Base-by-base conservation (phyloP, 257 asterid genomes). In the Solanum gracilifrons region DNA sequence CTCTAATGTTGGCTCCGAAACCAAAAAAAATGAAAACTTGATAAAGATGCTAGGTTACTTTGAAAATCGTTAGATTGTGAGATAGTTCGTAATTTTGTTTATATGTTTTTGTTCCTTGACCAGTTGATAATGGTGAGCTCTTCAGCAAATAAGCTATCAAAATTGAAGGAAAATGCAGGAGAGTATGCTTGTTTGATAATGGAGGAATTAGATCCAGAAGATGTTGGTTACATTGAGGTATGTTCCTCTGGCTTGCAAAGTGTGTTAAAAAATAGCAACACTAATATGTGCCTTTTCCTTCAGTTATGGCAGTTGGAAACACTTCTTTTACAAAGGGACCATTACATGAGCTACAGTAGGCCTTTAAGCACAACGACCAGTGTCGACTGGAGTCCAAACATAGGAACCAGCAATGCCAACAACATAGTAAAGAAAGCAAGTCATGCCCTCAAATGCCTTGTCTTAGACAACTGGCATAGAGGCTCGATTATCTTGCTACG, bases 231-330 rank as follows among this genome's bases (percentile, higher is more conserved):
- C 89, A 95, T 96, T 85, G 98, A 95, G 99, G 99, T 95, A 94
- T 46, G 20, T 46, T 46, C 55, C 55, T 46, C 55, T 46, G 55
- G 18, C 20, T 46, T 46, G 55, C 55, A 13, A 46, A 46, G 55
- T 46, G 55, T 46, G 55, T 46, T 13, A 5, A 46, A 46, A 46
- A 48, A 2, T 48, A 48, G 7, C 60, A 48, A 13, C 60, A 48
- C 21, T 48, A 15, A 48, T 48, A 48, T 48, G 80, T 77, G 36
- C 55, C 82, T 79, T 79, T 8, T 43, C 13, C 11, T 87, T 86
- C 93, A 96, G 99, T 89, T 96, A 92, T 96, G 98, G 99, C 98
- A 95, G 92, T 89, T 95, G 94, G 99, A 96, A 88, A 87, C 98
- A 83, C 94, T 95, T 68, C 96, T 95, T 5, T 93, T 96, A 21